A percentile compares a stretch with the other conserved stretches of the same genome.
Conservation (phyloP, 2,329 filamentous ascomycete species). For the Xylaria sp. region DNA sequence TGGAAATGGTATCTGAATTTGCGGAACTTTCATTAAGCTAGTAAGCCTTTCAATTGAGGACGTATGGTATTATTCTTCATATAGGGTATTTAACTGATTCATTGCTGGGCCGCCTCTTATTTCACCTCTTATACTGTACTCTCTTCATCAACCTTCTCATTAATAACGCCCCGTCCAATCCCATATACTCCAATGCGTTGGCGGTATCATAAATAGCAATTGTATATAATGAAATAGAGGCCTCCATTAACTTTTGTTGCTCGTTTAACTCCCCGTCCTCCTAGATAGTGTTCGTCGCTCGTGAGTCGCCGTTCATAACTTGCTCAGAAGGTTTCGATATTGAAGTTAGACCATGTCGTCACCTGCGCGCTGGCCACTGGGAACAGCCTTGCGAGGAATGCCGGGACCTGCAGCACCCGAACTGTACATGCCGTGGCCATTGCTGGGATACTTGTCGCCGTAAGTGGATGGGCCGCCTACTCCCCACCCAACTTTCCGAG, state of each 20-base stretch:
- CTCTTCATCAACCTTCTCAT: not conserved
- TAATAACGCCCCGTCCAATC: not conserved
- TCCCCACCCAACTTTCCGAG: conserved; percentile 71
- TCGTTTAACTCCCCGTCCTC: not conserved
- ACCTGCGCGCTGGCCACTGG: conserved; percentile 32
- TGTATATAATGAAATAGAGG: not conserved
- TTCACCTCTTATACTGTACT: not conserved
- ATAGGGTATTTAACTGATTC: conserved; percentile 1
- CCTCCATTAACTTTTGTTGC: not conserved
- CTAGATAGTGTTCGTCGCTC: not conserved
- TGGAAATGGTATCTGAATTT: not conserved
- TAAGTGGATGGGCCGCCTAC: conserved; percentile 52
- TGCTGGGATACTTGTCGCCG: conserved; percentile 43
- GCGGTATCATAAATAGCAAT: not conserved
- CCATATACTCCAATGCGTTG: not conserved
- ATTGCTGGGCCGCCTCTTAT: not conserved
- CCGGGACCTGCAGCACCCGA: conserved; percentile 26
- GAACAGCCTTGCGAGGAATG: conserved; percentile 43
- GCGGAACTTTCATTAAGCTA: not conserved
- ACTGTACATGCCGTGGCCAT: conserved; percentile 26
- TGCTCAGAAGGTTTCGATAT: not conserved
- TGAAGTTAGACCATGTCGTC: conserved; percentile 46
- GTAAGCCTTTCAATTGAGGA: not conserved
- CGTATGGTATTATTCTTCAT: not conserved
- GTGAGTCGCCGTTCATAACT: conserved; percentile 1